Evolutionary conservation across 1,139 yeast genomes (phyloP).

Genomic region (Scheffersomyces lignicola): DNA sequence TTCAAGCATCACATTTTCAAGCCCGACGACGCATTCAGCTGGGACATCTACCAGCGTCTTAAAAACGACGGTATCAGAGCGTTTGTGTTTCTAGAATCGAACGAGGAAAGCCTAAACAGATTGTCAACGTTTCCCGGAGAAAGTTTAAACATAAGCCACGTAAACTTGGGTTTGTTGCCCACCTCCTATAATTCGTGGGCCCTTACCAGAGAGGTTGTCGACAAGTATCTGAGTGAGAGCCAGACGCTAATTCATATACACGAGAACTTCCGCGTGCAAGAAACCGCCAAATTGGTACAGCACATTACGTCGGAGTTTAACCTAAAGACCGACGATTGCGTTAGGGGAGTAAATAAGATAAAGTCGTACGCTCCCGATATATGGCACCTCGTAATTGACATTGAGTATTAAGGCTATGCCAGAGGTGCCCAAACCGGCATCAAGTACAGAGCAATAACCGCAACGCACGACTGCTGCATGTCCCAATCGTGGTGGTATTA

Average conservation of each 20-base stretch:
- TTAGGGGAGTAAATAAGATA: slow-evolving; percentile 52
- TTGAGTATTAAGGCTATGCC: slow-evolving; percentile 21
- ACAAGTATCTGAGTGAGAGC: slow-evolving; percentile 11
- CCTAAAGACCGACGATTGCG: slow-evolving; percentile 10
- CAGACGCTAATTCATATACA: slow-evolving; percentile 61
- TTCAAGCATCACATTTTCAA: slow-evolving; percentile 37
- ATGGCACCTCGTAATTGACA: slow-evolving; percentile 73
- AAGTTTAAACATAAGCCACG: slow-evolving; percentile 48
- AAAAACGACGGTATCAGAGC: slow-evolving; percentile 20
- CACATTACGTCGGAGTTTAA: slow-evolving; percentile 1
- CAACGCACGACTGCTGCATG: too few relatives aligned
- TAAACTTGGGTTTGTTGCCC: slow-evolving; percentile 79
- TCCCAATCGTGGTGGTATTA: too few relatives aligned
- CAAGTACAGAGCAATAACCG: too few relatives aligned
- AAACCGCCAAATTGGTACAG: slow-evolving; percentile 36
- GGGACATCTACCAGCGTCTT: slow-evolving; percentile 12
- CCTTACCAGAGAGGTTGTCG: slow-evolving; percentile 33
- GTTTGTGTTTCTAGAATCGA: slow-evolving; percentile 61
- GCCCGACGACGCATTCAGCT: slow-evolving; percentile 27
- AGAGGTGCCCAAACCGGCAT: not conserved
- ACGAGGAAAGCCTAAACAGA: slow-evolving; percentile 49
- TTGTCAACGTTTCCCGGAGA: slow-evolving; percentile 24
- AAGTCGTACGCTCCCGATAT: slow-evolving; percentile 88
- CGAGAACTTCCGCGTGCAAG: slow-evolving; percentile 61
- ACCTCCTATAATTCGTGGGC: slow-evolving; percentile 65